Conservation (phyloP, 805 yeast species). For the Yarrowia yakushimensis region DNA sequence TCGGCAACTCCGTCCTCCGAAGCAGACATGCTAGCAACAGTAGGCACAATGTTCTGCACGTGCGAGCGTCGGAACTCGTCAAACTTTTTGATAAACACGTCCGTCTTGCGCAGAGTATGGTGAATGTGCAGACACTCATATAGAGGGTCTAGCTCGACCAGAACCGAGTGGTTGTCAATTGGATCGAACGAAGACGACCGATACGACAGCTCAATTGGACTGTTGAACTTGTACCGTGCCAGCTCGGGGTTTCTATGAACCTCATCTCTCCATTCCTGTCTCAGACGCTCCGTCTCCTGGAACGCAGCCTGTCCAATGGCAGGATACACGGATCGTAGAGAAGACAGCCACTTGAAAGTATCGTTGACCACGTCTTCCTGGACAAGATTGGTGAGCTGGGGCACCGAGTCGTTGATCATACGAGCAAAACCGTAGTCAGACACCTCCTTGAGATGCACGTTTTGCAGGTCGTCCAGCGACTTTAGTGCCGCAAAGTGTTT, state of each 20-base stretch:
- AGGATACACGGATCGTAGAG: constrained; percentile 42
- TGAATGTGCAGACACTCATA: constrained; percentile 82
- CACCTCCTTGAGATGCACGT: constrained; percentile 61
- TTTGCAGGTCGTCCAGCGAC: constrained; percentile 69
- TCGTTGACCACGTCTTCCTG: constrained; percentile 64
- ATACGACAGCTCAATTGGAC: constrained; percentile 78
- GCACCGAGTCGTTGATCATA: constrained; percentile 70
- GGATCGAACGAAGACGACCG: constrained; percentile 54
- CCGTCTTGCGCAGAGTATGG: constrained; percentile 63
- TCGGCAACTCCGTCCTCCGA: constrained; percentile 27
- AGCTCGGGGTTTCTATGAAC: constrained; percentile 47
- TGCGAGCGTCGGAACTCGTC: constrained; percentile 68
- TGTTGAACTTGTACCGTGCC: constrained; percentile 65
- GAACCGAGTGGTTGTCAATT: constrained; percentile 45
- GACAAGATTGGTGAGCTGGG: constrained; percentile 67
- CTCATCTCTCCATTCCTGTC: constrained; percentile 55
- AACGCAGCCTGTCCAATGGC: constrained; percentile 57
- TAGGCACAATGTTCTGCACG: constrained; percentile 63
- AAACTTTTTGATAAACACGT: constrained; percentile 58
- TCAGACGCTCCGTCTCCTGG: constrained; percentile 53
- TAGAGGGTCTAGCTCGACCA: constrained; percentile 64
- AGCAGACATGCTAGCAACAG: constrained; percentile 50
- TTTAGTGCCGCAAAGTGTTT: constrained; percentile 84
- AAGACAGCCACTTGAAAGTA: constrained; percentile 50
- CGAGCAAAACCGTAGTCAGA: constrained; percentile 70